Percentiles rank a stretch among this genome's conserved stretches.
Conservation (phyloP, 495 filamentous ascomycete species). For the Aspergillus ostianus region DNA sequence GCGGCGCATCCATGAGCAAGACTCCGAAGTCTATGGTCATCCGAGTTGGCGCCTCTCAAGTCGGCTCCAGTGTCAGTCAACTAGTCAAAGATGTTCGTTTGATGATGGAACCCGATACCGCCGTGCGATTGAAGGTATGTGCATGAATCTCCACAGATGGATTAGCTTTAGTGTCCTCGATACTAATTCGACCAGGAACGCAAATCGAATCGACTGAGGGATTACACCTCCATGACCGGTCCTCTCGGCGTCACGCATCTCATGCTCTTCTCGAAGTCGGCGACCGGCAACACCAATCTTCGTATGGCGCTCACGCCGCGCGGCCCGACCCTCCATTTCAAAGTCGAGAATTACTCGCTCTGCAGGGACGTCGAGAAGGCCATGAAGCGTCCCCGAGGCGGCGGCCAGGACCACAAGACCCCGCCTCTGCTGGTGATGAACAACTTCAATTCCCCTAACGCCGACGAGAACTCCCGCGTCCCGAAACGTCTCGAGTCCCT, state of each 20-base stretch:
- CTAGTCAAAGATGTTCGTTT: constrained; percentile 85
- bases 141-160: neutral
- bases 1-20: constrained; percentile 48
- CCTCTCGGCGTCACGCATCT: constrained; percentile 93
- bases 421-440: constrained; percentile 97
- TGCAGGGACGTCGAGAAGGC: constrained; percentile 84
- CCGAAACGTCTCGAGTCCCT: constrained; percentile 87
- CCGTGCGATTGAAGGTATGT: constrained; percentile 68
- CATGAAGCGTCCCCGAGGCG: constrained; percentile 75
- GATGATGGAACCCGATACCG: constrained; percentile 96
- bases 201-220: constrained; percentile 81
- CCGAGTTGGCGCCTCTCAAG: constrained; percentile 89
- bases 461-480: constrained; percentile 57
- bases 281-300: constrained; percentile 87
- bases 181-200: constrained; percentile 59
- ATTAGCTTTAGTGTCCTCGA: neutral
- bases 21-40: constrained; percentile 98
- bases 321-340: constrained; percentile 90
- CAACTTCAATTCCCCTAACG: constrained; percentile 73
- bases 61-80: constrained; percentile 87
- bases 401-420: constrained; percentile 77
- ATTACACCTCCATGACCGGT: constrained; percentile 95
- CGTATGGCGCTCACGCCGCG: constrained; percentile 84
- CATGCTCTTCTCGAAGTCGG: constrained; percentile 88
- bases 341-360: constrained; percentile 94